A percentile compares a stretch with the other conserved stretches of the same genome.
Evolutionary conservation across 345 rosid species (phyloP).

Genomic region (Kandelia obovata): DNA sequence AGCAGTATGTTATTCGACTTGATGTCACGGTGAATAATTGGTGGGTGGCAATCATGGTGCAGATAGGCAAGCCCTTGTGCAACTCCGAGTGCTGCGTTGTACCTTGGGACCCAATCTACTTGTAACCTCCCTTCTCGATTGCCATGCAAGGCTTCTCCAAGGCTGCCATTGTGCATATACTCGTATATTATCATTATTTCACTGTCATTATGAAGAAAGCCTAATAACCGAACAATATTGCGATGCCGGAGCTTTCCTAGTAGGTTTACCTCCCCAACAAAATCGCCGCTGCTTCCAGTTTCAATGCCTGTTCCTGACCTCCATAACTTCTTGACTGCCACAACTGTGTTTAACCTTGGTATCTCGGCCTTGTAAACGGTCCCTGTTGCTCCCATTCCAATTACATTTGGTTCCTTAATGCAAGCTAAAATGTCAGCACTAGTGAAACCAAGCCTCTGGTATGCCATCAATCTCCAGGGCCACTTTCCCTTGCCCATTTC

Average conservation of each 20-base stretch:
- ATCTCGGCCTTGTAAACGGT: constrained; percentile 79
- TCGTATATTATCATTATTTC: constrained; percentile 80
- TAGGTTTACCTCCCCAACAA: constrained; percentile 76
- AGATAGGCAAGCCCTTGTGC: constrained; percentile 93
- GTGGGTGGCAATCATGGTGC: constrained; percentile 91
- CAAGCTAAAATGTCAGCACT: constrained; percentile 66
- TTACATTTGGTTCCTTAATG: constrained; percentile 71
- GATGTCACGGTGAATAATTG: constrained; percentile 82
- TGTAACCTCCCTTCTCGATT: constrained; percentile 61
- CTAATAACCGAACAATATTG: constrained; percentile 78
- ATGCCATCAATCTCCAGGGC: constrained; percentile 94
- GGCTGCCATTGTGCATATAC: constrained; percentile 80
- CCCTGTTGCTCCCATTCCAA: constrained; percentile 95
- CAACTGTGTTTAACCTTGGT: constrained; percentile 40
- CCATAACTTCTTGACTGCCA: constrained; percentile 92
- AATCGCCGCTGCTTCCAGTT: constrained; percentile 54
- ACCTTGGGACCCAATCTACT: constrained; percentile 85
- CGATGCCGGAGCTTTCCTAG: constrained; percentile 86
- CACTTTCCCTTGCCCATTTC: constrained; percentile 58
- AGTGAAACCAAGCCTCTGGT: constrained; percentile 82
- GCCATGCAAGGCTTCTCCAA: constrained; percentile 77
- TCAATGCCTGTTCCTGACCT: constrained; percentile 62
- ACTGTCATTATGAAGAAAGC: constrained; percentile 66
- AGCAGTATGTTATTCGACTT: constrained; percentile 86
- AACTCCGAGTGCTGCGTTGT: constrained; percentile 76